A percentile compares a stretch with the other conserved stretches of the same genome.
Conservation (phyloP, 2,329 filamentous ascomycete species). For the Sordariomycetes sp. region DNA sequence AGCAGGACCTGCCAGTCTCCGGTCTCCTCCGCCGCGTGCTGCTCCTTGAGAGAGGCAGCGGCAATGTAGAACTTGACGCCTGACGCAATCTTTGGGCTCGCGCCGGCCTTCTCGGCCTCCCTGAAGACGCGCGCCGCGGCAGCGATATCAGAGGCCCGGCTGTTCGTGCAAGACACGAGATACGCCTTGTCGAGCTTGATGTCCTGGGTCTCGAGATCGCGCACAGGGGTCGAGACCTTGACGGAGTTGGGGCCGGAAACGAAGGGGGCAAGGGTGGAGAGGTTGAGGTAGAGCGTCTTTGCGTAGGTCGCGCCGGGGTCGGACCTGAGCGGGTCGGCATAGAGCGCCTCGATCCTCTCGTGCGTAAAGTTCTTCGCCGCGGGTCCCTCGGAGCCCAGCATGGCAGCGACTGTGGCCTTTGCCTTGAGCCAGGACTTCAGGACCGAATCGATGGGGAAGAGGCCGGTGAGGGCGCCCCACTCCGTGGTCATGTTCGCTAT, state of each 20-base stretch:
- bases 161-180: constrained; percentile 85
- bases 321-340: constrained; percentile 54
- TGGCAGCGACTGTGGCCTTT: constrained; percentile 63
- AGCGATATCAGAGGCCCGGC: constrained; percentile 67
- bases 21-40: constrained; percentile 62
- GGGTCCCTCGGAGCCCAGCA: constrained; percentile 18
- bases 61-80: constrained; percentile 84
- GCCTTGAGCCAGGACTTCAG: constrained; percentile 64
- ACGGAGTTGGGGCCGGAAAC: constrained; percentile 85
- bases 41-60: constrained; percentile 71
- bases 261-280: constrained; percentile 53
- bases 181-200: constrained; percentile 75
- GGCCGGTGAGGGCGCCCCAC: constrained; percentile 55
- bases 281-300: constrained; percentile 64
- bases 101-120: constrained; percentile 57
- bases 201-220: constrained; percentile 59
- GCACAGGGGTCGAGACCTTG: constrained; percentile 71
- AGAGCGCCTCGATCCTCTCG: constrained; percentile 59
- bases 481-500: constrained; percentile 77
- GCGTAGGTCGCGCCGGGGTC: constrained; percentile 73
- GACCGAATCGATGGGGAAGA: constrained; percentile 68
- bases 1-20: constrained; percentile 81
- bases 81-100: constrained; percentile 57
- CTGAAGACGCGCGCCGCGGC: constrained; percentile 79
- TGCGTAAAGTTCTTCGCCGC: constrained; percentile 55